These are phyloP conservation scores for Syzygium malaccense DNA, from an alignment of 441 rosid genomes.

Conservation along the genomic window DNA sequence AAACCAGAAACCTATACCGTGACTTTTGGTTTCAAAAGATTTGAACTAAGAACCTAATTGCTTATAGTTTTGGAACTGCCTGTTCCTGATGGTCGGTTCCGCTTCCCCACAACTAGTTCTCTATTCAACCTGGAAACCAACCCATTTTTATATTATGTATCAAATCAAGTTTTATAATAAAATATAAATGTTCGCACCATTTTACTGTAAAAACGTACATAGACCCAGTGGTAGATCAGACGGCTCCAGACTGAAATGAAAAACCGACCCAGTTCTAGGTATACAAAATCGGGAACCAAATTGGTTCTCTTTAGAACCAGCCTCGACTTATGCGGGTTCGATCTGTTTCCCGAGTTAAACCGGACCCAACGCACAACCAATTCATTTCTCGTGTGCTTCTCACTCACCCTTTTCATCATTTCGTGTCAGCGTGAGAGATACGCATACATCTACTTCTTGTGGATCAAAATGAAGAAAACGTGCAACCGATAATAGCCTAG, in stretches of 20 bases:
- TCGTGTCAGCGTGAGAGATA: not conserved
- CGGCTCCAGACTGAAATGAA: not conserved
- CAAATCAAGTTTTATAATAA: not conserved
- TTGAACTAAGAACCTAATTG: not conserved
- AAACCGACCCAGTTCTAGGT: not conserved
- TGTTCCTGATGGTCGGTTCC: not conserved
- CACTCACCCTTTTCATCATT: not conserved
- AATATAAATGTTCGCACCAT: not conserved
- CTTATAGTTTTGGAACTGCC: accelerated
- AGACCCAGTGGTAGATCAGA: not conserved
- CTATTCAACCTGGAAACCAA: not conserved
- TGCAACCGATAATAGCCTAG: not conserved
- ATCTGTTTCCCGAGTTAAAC: not conserved
- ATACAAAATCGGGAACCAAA: not conserved
- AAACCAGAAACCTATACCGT: not conserved
- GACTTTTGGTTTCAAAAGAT: not conserved
- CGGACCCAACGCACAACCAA: not conserved
- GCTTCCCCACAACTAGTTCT: not conserved
- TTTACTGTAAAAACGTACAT: not conserved
- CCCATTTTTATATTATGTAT: not conserved
- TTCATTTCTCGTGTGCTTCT: not conserved
- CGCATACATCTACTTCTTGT: not conserved
- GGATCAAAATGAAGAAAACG: not conserved
- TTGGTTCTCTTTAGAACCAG: not conserved
- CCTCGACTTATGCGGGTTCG: not conserved